Base-by-base conservation (phyloP, 2,329 filamentous ascomycete species). In the Stenocarpella maydis region DNA sequence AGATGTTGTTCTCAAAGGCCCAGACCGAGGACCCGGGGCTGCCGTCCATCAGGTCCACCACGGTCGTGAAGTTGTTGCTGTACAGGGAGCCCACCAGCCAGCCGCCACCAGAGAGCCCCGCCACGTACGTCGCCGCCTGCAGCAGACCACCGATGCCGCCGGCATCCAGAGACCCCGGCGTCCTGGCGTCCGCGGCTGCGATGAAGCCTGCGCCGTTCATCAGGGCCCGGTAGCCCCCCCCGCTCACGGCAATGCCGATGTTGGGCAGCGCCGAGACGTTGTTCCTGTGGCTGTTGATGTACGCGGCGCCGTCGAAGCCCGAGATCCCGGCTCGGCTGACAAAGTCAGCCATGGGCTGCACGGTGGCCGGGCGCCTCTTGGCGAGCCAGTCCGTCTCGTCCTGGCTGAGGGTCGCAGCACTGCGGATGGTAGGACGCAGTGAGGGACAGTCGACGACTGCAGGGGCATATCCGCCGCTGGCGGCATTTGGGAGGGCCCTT, bases 61-160 rank as follows among this genome's bases (percentile, higher is more conserved):
- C 86, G 0, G 90, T 89, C 12, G 90, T 91, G 77, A 94, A 97
- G 82, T 97, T 97, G 84, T 97, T 97, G 74, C 89, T 83, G 76
- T 89, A 95, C 12, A 97, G 82, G 67, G 91, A 93, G n/a, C 93
- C 92, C 5, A 97, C 87, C 21, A 97, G 84, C 94, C 94, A 97
- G 64, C 90, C 89, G 66, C 94, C 94, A 37, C 94, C 94, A 9
- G 92, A 95, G 3, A 97, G 84, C 10, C 93, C 94, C 2, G 93
- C 86, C 15, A 97, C 78, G 77, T 97, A 97, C 0, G 93, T 97
- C 0, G 92, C 81, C 3, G 91, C 86, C 82, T 97, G 94, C 71
- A 97, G 82, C 72, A 97, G 81, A 4, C 94, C 94, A 63, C 94
- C 92, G 28, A 97, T 83, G 58, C 94, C 91, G 4, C 92, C 92